Percentiles rank a stretch among this genome's conserved stretches.
Evolutionary conservation across 2,329 filamentous ascomycete genomes (phyloP).

Genomic region (Botrytis fragariae): DNA sequence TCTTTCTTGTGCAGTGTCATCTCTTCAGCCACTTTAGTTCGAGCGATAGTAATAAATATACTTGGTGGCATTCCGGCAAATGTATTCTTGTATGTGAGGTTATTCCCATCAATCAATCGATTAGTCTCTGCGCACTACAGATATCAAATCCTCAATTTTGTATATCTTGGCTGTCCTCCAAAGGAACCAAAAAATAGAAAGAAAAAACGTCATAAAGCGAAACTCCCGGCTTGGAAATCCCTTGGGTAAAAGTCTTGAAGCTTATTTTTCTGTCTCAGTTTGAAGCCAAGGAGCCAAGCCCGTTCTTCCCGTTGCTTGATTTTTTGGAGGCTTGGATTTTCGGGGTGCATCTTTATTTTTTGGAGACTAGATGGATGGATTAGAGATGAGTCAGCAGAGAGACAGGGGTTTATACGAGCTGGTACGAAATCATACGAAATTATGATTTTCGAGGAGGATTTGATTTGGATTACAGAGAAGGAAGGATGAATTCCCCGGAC

Average conservation of each 20-base stretch:
- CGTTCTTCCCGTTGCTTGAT: conserved; percentile 9
- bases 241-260: neutral
- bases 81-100: neutral
- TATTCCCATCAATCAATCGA: neutral
- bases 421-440: neutral
- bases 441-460: neutral
- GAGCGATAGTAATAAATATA: neutral
- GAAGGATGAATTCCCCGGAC: neutral
- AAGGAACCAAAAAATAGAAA: neutral
- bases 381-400: neutral
- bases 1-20: neutral
- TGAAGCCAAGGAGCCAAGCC: conserved; percentile 11
- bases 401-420: neutral
- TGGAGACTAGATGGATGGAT: neutral
- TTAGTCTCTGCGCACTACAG: neutral
- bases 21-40: neutral
- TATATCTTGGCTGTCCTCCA: neutral
- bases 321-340: neutral
- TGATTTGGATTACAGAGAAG: neutral
- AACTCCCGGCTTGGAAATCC: neutral
- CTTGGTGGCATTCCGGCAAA: neutral
- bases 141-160: neutral
- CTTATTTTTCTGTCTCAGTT: neutral
- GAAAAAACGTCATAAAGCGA: neutral
- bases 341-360: neutral